Base-by-base conservation (phyloP, 2,329 filamentous ascomycete species). In the Fusarium solani-melongenae region DNA sequence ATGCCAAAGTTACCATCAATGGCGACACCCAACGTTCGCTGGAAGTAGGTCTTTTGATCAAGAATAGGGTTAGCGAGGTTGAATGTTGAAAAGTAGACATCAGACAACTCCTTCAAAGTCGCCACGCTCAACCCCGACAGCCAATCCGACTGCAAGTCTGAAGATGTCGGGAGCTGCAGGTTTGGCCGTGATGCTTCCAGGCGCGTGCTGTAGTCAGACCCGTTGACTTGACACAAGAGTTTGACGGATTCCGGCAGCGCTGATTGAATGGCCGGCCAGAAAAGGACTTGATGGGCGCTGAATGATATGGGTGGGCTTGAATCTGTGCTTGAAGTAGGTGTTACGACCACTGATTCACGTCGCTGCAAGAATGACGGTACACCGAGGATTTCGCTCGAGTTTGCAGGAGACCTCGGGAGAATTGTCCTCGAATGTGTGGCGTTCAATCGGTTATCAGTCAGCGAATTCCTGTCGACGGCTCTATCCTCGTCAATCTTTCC, bases 1-100 rank as follows among this genome's bases (percentile, higher is more conserved):
- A 74, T 53, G 0, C 69, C 72, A 41, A 74, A 74, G 10, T 62
- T 72, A 0, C 71, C 72, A 9, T 74, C 72, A 1, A 74, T 74
- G 0, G 72, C 72, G 6, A 64, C 56, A 6, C 71, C 71, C 0
- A 74, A n/a, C 0, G 72, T 74, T 0, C 69, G 72, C 4, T 72
- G 72, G 0, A 74, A 74, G 31, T 74, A 74, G 0, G 69, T 74
- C 62, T 74, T 74, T 1, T 74, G 72, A 2, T 74, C 72, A 5
- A 74, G 8, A 0, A 74, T 74, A 0, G 72, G 72, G 3, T 62
- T 74, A 0, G 71, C 72, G 0, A 74, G 56, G 1, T 74, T 74
- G 0, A 74, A 74, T 0, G 72, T 74, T 0, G 72, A 64, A 7
- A 74, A 74, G 11, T 72, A 74, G 3, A 74, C 56, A 20, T 74